Conservation (phyloP, 164 flowering plant species). For the Litsea cubeba region DNA sequence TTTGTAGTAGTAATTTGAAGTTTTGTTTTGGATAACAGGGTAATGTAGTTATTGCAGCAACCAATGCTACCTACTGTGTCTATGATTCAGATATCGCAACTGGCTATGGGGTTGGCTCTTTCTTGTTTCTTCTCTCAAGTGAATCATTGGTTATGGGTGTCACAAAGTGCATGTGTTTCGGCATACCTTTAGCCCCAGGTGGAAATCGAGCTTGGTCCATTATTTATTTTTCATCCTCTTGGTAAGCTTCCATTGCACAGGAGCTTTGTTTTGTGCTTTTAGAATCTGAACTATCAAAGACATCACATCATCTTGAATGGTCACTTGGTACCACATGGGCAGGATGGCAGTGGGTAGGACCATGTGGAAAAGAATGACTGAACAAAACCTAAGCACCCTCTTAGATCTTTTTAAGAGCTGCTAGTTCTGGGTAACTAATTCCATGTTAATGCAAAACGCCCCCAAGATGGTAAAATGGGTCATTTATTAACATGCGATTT, state of each 20-base stretch:
- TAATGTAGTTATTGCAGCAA: slow-evolving; percentile 9
- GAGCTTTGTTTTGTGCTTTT: not conserved
- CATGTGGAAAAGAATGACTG: too few species aligned
- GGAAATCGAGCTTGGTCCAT: slow-evolving; percentile 92
- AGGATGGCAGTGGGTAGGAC: too few species aligned
- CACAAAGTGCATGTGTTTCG: slow-evolving; percentile 96
- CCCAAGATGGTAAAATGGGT: too few species aligned
- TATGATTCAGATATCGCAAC: slow-evolving; percentile 94
- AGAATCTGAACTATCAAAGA: not conserved
- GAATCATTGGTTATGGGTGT: slow-evolving; percentile 90
- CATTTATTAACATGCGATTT: too few species aligned
- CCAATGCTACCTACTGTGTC: slow-evolving; percentile 72
- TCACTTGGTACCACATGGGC: too few species aligned
- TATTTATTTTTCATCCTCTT: slow-evolving; percentile 80
- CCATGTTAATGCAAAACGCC: too few species aligned
- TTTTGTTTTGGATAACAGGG: slow-evolving; percentile 44
- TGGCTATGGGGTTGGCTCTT: slow-evolving; percentile 93
- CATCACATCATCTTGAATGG: not conserved
- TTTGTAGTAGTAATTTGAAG: not conserved
- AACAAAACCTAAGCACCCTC: too few species aligned
- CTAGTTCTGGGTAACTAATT: too few species aligned
- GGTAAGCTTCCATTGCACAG: slow-evolving; percentile 39
- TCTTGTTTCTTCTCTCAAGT: slow-evolving; percentile 84
- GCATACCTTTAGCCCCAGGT: slow-evolving; percentile 87
- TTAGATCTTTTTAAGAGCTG: too few species aligned